These are phyloP conservation scores for Casuarina cunninghamiana DNA, from an alignment of 306 rosid genomes.

Conservation along the genomic window DNA sequence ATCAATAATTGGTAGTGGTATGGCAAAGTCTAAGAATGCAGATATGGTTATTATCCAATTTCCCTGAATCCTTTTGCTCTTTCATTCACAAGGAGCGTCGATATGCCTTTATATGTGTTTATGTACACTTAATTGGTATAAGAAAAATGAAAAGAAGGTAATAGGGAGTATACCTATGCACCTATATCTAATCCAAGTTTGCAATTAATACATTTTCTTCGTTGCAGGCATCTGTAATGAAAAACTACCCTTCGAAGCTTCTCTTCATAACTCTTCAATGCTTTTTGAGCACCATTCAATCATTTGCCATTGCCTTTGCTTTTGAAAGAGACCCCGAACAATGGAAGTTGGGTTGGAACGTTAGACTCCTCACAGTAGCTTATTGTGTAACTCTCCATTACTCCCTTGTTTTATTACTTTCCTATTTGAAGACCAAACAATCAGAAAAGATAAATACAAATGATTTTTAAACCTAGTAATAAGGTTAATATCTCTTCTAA, in stretches of 20 bases:
- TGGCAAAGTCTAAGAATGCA: too few species aligned
- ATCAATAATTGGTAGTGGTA: too few species aligned
- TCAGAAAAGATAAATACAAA: too few species aligned
- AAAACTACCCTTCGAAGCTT: conserved; percentile 71
- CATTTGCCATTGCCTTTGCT: conserved; percentile 59
- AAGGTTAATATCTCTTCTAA: too few species aligned
- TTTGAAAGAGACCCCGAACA: conserved; percentile 64
- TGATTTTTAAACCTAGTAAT: too few species aligned
- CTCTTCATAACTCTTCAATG: conserved; percentile 73
- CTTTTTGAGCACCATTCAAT: conserved; percentile 58
- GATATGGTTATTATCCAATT: too few species aligned
- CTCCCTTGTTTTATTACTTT: not conserved
- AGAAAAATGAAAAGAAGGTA: too few species aligned
- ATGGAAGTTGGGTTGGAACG: conserved; percentile 77
- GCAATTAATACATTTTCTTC: not conserved
- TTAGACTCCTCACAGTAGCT: conserved; percentile 62
- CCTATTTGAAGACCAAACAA: not conserved
- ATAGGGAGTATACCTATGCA: not conserved
- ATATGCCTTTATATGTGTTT: too few species aligned
- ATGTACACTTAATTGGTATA: too few species aligned
- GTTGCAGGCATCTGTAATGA: conserved; percentile 54
- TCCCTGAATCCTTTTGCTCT: too few species aligned
- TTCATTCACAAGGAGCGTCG: too few species aligned
- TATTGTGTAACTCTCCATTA: conserved; percentile 57
- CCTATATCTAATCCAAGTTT: not conserved